Evolutionary conservation across 2,329 filamentous ascomycete genomes (phyloP).

Genomic region (Penicillium sp.): DNA sequence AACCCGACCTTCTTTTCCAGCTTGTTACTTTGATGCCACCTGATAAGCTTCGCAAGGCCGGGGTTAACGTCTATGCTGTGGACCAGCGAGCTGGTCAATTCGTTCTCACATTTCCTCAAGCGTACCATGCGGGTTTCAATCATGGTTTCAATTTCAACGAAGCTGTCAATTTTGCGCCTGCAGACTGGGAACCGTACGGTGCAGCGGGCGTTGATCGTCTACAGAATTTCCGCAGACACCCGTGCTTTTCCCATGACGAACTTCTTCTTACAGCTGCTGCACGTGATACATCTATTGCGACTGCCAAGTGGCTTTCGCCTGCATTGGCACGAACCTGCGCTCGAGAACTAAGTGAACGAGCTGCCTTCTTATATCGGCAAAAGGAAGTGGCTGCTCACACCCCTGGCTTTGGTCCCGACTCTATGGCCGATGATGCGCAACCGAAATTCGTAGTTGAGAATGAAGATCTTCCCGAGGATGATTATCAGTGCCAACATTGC

Average conservation of each 20-base stretch:
- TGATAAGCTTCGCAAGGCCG: conserved; percentile 87
- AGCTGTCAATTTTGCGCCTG: conserved; percentile 94
- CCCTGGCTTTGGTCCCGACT: conserved; percentile 54
- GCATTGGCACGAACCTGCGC: conserved; percentile 76
- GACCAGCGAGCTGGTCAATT: conserved; percentile 95
- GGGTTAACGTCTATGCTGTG: conserved; percentile 89
- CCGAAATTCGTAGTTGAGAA: conserved; percentile 67
- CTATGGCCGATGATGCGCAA: conserved; percentile 51
- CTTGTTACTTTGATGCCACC: conserved; percentile 94
- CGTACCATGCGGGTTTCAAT: conserved; percentile 97
- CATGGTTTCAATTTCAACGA: conserved; percentile 99
- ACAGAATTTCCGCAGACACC: conserved; percentile 82
- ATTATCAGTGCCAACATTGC: conserved; percentile 88
- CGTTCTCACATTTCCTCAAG: conserved; percentile 93
- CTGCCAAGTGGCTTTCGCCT: conserved; percentile 90
- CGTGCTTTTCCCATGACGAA: conserved; percentile 97
- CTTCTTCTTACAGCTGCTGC: conserved; percentile 86
- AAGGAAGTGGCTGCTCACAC: conserved; percentile 54
- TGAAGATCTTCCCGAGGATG: conserved; percentile 78
- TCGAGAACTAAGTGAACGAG: conserved; percentile 68
- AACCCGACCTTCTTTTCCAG: conserved; percentile 94
- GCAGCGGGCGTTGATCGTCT: conserved; percentile 81
- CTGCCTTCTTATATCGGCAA: conserved; percentile 67
- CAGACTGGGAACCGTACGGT: conserved; percentile 92
- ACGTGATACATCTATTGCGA: conserved; percentile 77